Base-by-base conservation (phyloP, 1,284 basidiomycete species). In the Cutaneotrichosporon cavernicola region DNA sequence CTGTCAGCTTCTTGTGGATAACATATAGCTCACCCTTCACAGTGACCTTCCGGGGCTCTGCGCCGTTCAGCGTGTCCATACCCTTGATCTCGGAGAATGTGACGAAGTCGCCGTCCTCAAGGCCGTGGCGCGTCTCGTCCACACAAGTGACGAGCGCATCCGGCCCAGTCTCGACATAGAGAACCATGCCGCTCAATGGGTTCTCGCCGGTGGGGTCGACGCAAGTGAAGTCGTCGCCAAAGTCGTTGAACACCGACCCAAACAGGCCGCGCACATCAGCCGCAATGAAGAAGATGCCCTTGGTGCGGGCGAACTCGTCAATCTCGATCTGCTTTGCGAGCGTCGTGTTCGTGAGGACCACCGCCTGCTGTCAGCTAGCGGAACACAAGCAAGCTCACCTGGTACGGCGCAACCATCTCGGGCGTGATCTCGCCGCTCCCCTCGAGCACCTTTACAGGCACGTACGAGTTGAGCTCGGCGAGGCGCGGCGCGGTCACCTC, bases 21-120 rank as follows among this genome's bases (percentile, higher is more conserved):
- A 0, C 7, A 50, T 40, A 5, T 9, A 5, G 69, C 83, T 69
- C 74, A 78, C 84, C 97, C 78, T 97, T 98, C 70, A 97, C 92
- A 10, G 89, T 85, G 58, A 99, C 83, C 80, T 95, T 98, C 64
- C 92, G 86, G 16, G 96, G 96, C 77, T 95, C 90, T 74, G 90
- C 91, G 21, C 86, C 90, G 74, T 98, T 97, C 56, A 99, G 82
- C 72, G 90, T 90, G 32, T 87, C 85, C 92, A 97, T 97, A 34
- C 97, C 97, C 81, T 97, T 90, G 52, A 99, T 87, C 83, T 99
- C 97, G n/a, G 88, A 86, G 83, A 99, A 99, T 5, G 95, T 95
- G 26, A 99, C 96, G 74, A 90, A 98, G 80, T 99, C 93, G 30
- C 97, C 97, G 79, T 99, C 97, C 81, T 98, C 92, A 18, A 99